These are phyloP conservation scores for Debaryomyces tyrocola DNA, from an alignment of 805 yeast species.

Conservation along the genomic window DNA sequence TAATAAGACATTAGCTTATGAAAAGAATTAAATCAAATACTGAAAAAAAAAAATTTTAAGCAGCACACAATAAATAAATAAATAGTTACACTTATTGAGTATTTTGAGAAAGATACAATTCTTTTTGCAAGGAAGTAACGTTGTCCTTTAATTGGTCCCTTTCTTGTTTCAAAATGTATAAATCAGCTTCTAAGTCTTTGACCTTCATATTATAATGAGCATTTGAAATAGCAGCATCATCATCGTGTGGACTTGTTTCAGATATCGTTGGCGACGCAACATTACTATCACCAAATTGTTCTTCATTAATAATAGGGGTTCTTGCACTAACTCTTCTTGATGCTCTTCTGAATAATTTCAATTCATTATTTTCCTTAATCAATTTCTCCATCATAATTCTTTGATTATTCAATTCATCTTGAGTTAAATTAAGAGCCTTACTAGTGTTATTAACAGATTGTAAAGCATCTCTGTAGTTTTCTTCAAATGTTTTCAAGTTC, in stretches of 20 bases:
- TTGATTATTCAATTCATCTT: slow-evolving; percentile 65
- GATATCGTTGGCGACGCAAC: slow-evolving; percentile 5
- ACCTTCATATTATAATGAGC: slow-evolving; percentile 74
- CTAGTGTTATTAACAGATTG: slow-evolving; percentile 73
- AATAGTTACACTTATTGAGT: neutral
- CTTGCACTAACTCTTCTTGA: slow-evolving; percentile 35
- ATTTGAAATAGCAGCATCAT: slow-evolving; percentile 29
- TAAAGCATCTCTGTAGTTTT: slow-evolving; percentile 68
- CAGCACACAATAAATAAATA: neutral
- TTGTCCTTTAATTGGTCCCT: slow-evolving; percentile 73
- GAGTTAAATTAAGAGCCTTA: slow-evolving; percentile 70
- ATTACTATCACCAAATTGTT: slow-evolving; percentile 8
- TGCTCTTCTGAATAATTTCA: slow-evolving; percentile 52
- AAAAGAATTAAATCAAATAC: neutral
- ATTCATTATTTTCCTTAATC: slow-evolving; percentile 66
- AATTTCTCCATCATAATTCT: slow-evolving; percentile 56
- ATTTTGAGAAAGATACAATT: slow-evolving; percentile 33
- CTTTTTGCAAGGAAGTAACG: slow-evolving; percentile 58
- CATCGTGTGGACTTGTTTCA: slow-evolving; percentile 18
- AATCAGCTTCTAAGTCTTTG: slow-evolving; percentile 81
- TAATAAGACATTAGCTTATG: no score
- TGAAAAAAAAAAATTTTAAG: neutral
- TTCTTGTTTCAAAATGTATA: slow-evolving; percentile 78
- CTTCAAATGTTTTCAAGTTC: slow-evolving; percentile 47
- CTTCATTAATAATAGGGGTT: slow-evolving; percentile 22